Evolutionary conservation across 306 rosid species (phyloP).

Genomic region (Canavalia gladiata): DNA sequence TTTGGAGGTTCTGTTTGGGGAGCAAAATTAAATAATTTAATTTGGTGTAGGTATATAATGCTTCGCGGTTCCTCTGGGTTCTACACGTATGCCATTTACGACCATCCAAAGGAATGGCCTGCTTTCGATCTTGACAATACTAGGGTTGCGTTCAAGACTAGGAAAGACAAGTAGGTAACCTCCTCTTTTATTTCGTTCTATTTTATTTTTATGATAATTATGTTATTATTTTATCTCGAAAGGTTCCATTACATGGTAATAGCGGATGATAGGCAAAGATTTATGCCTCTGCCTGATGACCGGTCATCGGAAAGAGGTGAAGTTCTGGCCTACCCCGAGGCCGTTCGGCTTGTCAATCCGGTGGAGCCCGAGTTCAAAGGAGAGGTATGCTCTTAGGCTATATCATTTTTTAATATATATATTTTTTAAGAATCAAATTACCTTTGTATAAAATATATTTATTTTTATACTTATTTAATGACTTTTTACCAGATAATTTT

Average conservation of each 20-base stretch:
- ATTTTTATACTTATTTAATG: no score
- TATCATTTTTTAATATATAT: no score
- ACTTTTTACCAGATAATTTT: no score
- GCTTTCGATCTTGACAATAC: slow-evolving; percentile 75
- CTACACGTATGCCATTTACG: slow-evolving; percentile 77
- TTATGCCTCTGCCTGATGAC: slow-evolving; percentile 92
- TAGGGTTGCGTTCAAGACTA: slow-evolving; percentile 75
- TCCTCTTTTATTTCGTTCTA: neutral
- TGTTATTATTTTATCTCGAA: neutral
- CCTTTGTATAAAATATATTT: no score
- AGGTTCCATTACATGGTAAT: slow-evolving; percentile 90
- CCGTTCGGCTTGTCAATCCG: slow-evolving; percentile 80
- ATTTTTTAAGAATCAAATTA: no score
- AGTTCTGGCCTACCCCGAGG: slow-evolving; percentile 76
- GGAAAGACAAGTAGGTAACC: slow-evolving; percentile 73
- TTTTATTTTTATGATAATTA: no score
- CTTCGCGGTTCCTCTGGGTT: slow-evolving; percentile 79
- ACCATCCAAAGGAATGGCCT: slow-evolving; percentile 84
- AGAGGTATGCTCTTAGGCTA: slow-evolving; percentile 53
- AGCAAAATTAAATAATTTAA: neutral
- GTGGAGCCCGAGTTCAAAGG: slow-evolving; percentile 76
- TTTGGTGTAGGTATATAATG: slow-evolving; percentile 63
- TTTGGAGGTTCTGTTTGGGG: neutral
- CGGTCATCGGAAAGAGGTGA: slow-evolving; percentile 64
- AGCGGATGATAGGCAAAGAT: slow-evolving; percentile 81